Evolutionary conservation across 768 basidiomycete genomes (phyloP).

Genomic region (Strobilomyces dryophilus): DNA sequence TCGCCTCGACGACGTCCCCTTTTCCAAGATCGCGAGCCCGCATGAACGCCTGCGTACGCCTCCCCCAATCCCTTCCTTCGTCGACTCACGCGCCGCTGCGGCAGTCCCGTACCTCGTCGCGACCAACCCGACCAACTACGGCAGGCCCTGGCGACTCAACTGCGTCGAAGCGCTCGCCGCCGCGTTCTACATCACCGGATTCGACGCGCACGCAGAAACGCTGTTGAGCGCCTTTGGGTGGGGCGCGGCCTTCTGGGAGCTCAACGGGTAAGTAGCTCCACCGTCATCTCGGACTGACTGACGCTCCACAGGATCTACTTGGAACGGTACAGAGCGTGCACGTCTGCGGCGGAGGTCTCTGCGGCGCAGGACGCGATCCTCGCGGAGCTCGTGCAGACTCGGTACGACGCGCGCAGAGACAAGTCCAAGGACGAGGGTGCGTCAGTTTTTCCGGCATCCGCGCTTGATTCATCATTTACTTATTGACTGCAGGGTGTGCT

Average conservation of each 20-base stretch:
- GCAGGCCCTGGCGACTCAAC: constrained; percentile 93
- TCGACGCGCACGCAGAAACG: constrained; percentile 73
- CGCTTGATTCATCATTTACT: too few relatives aligned
- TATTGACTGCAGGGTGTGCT: too few relatives aligned
- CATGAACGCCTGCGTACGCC: constrained; percentile 83
- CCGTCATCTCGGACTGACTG: too few relatives aligned
- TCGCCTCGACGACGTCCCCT: constrained; percentile 90
- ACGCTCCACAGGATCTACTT: constrained; percentile 40
- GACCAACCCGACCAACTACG: constrained; percentile 96
- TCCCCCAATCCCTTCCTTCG: not conserved
- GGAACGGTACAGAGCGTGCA: constrained; percentile 73
- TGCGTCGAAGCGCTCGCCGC: constrained; percentile 95
- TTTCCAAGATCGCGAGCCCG: constrained; percentile 88
- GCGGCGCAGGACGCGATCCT: constrained; percentile 66
- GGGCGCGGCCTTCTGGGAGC: constrained; percentile 82
- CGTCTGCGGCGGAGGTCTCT: constrained; percentile 52
- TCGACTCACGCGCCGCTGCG: not conserved
- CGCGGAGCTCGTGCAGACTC: constrained; percentile 55
- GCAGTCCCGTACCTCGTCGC: constrained; percentile 93
- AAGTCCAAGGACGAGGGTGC: constrained; percentile 39
- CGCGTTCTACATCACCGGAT: constrained; percentile 91
- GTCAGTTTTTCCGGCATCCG: constrained; percentile 3
- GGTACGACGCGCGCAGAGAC: constrained; percentile 48
- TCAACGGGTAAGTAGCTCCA: constrained; percentile 57
- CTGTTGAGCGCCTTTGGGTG: constrained; percentile 84